Evolutionary conservation across 805 yeast genomes (phyloP).

Genomic region (Kodamaea jinghongensis): DNA sequence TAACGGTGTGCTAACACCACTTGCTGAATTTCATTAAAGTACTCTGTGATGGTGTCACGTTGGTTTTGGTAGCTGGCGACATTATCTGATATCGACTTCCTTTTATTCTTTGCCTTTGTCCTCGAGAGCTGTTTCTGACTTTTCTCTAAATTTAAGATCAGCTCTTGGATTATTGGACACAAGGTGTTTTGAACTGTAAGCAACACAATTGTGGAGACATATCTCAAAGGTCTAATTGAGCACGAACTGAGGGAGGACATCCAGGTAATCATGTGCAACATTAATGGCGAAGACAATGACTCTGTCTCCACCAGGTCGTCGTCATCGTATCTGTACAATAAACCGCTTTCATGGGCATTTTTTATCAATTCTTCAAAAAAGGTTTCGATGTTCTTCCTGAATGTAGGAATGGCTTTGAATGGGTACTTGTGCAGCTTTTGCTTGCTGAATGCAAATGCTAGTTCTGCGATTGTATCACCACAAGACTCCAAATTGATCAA

Average conservation of each 20-base stretch:
- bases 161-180: conserved; percentile 46
- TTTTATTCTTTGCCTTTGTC: conserved; percentile 37
- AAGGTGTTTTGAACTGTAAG: conserved; percentile 60
- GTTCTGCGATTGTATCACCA: conserved; percentile 67
- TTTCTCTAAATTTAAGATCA: conserved; percentile 38
- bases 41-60: conserved; percentile 51
- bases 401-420: conserved; percentile 26
- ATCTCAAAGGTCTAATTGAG: conserved; percentile 67
- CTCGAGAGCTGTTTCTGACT: conserved; percentile 42
- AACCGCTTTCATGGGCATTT: conserved; percentile 59
- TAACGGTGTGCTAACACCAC: conserved; percentile 72
- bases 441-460: conserved; percentile 58
- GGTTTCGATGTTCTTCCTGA: conserved; percentile 43
- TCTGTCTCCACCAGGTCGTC: conserved; percentile 8
- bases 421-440: conserved; percentile 73
- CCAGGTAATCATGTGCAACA: conserved; percentile 70
- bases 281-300: conserved; percentile 38
- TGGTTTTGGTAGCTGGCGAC: conserved; percentile 40
- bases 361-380: conserved; percentile 55
- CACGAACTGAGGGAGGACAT: conserved; percentile 68
- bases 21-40: conserved; percentile 62
- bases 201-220: conserved; percentile 58
- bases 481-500: conserved; percentile 68
- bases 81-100: conserved; percentile 45
- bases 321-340: conserved; percentile 41